Conservation (phyloP, 169 alveolate species). For the Eimeria praecox region DNA sequence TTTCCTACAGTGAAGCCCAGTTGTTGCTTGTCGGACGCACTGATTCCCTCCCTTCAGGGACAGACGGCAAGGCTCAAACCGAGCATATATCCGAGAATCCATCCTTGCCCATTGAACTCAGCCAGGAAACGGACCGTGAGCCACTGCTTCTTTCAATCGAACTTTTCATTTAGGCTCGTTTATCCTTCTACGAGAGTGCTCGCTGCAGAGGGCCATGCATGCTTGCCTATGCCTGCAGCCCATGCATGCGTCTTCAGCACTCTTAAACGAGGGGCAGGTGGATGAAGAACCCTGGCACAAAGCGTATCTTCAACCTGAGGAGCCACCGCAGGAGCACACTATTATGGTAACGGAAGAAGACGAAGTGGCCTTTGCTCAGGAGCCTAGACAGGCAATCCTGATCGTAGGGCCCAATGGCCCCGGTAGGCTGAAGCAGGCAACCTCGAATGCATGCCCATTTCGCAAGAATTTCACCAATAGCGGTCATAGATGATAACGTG, state of each 20-base stretch:
- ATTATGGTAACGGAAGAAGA: slow-evolving; percentile 34
- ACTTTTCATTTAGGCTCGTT: neutral
- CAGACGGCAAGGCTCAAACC: neutral
- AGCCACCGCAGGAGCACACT: slow-evolving; percentile 51
- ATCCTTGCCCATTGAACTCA: neutral
- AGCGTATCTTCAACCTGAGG: slow-evolving; percentile 8
- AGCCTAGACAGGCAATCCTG: slow-evolving; percentile 76
- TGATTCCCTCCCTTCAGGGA: neutral
- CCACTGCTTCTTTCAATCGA: neutral
- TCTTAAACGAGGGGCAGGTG: neutral
- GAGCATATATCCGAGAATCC: neutral
- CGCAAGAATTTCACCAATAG: neutral
- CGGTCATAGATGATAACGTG: neutral
- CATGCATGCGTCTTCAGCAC: slow-evolving; percentile 29
- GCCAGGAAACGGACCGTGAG: slow-evolving; percentile 37
- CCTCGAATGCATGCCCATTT: neutral
- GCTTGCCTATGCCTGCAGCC: neutral
- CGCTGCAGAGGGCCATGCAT: neutral
- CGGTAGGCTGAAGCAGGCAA: neutral
- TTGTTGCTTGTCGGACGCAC: neutral
- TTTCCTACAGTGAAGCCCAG: neutral
- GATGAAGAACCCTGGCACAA: slow-evolving; percentile 62
- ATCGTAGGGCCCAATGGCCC: slow-evolving; percentile 73
- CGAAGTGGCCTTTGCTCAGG: slow-evolving; percentile 53
- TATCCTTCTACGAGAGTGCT: neutral